Conservation (phyloP, 768 basidiomycete species). For the Panus rudis region DNA sequence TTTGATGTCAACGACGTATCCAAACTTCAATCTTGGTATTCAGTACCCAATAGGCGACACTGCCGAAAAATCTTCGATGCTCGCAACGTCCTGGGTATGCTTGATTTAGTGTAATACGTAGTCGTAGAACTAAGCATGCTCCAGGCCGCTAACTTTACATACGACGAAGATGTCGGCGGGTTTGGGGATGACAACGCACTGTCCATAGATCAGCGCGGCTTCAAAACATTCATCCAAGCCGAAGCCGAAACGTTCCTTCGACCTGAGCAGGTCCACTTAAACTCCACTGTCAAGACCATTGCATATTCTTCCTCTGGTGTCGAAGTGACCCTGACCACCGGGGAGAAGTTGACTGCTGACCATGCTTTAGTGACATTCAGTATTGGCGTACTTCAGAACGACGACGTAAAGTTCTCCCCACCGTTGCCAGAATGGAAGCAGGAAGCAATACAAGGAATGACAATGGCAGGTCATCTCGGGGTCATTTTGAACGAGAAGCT, state of each 20-base stretch:
- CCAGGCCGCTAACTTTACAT: constrained; percentile 60
- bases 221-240: constrained; percentile 45
- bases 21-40: constrained; percentile 9
- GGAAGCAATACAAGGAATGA: constrained; percentile 58
- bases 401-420: constrained; percentile 51
- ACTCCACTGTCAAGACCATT: constrained; percentile 43
- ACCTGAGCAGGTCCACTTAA: constrained; percentile 38
- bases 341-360: constrained; percentile 40
- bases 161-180: constrained; percentile 43
- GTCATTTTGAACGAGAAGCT: not conserved
- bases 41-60: constrained; percentile 49
- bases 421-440: constrained; percentile 50
- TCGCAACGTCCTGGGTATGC: constrained; percentile 51
- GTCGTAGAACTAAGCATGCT: not conserved
- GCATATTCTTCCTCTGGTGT: constrained; percentile 39
- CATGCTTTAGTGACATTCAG: constrained; percentile 63
- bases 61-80: constrained; percentile 35
- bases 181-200: constrained; percentile 48
- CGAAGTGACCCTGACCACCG: constrained; percentile 38
- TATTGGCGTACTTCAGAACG: constrained; percentile 58
- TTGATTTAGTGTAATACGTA: not conserved
- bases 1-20: not conserved
- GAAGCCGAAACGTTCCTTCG: constrained; percentile 52
- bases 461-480: constrained; percentile 36
- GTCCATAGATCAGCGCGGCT: constrained; percentile 54